A percentile compares a stretch with the other conserved stretches of the same genome.
These are phyloP conservation scores for Colletotrichum somersetense DNA, from an alignment of 2,329 filamentous ascomycete species.

Conservation along the genomic window DNA sequence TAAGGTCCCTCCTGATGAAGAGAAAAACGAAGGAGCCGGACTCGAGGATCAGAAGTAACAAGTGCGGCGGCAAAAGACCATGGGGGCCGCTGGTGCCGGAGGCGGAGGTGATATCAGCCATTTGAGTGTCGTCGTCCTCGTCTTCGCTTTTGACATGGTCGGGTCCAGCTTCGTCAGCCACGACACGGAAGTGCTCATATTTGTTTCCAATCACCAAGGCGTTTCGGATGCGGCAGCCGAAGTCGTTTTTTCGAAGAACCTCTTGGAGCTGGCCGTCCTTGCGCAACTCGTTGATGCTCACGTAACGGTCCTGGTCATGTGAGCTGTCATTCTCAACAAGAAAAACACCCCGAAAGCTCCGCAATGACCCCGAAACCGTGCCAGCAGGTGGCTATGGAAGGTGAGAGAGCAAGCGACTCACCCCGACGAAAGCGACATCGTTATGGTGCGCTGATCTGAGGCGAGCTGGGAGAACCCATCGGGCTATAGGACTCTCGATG, in stretches of 20 bases:
- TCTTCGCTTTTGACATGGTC: conserved; percentile 55
- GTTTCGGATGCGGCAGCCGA: conserved; percentile 82
- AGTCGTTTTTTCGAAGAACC: conserved; percentile 82
- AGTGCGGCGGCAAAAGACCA: conserved; percentile 75
- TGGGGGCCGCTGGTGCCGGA: conserved; percentile 24
- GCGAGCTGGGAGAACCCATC: conserved; percentile 83
- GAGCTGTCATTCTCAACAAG: conserved; percentile 34
- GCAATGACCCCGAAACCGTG: conserved; percentile 15
- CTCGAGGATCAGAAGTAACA: conserved; percentile 82
- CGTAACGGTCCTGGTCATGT: conserved; percentile 73
- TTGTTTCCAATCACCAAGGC: conserved; percentile 78
- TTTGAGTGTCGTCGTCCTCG: conserved; percentile 50
- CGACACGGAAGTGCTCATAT: conserved; percentile 53
- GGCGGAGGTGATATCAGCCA: conserved; percentile 48
- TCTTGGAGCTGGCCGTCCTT: conserved; percentile 78
- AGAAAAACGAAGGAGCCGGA: conserved; percentile 82
- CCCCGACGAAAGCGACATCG: conserved; percentile 88
- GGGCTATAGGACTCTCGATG: conserved; percentile 79
- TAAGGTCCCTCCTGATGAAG: conserved; percentile 66
- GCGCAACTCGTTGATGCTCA: conserved; percentile 83
- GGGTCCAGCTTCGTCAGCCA: conserved; percentile 45
- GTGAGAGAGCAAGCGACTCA: conserved; percentile 56
- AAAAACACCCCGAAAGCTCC: background rate
- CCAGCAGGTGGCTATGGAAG: conserved; percentile 7
- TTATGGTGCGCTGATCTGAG: conserved; percentile 78